Percentiles rank a stretch among this genome's conserved stretches.
Conservation (phyloP, 164 flowering plant species). For the Brasenia schreberi region DNA sequence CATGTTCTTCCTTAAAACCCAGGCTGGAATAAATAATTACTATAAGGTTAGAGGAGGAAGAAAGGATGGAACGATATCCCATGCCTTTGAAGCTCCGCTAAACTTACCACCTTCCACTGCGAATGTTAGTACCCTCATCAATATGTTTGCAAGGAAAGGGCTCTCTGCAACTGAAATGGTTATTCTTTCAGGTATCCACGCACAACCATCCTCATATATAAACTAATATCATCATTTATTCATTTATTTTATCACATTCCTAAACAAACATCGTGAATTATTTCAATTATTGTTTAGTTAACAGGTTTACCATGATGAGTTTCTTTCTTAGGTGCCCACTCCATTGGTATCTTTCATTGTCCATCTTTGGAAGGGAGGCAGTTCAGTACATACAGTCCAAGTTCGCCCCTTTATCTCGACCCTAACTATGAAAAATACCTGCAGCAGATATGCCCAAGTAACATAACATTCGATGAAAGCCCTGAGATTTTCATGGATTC, state of each 20-base stretch:
- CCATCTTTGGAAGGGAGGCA: slow-evolving; percentile 12
- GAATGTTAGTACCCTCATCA: slow-evolving; percentile 6
- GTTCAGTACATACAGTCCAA: slow-evolving; percentile 13
- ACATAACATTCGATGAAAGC: background rate
- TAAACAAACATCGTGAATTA: too few relatives aligned
- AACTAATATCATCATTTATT: too few relatives aligned
- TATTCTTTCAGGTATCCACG: background rate
- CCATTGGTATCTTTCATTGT: slow-evolving; percentile 21
- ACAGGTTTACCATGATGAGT: too few relatives aligned
- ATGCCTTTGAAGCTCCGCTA: slow-evolving; percentile 6
- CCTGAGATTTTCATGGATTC: slow-evolving; percentile 13
- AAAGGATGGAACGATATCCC: slow-evolving; percentile 20
- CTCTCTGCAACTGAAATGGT: slow-evolving; percentile 16
- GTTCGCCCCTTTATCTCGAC: slow-evolving; percentile 13
- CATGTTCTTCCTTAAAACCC: too few relatives aligned
- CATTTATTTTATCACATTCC: too few relatives aligned
- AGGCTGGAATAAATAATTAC: too few relatives aligned
- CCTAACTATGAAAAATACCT: slow-evolving; percentile 2
- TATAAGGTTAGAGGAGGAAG: slow-evolving; percentile 23
- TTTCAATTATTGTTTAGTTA: too few relatives aligned
- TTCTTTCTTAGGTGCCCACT: slow-evolving; percentile 15
- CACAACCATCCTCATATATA: too few relatives aligned
- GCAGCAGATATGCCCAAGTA: slow-evolving; percentile 9
- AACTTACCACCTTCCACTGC: slow-evolving; percentile 9
- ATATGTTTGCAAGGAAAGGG: slow-evolving; percentile 9